Evolutionary conservation across 2,329 filamentous ascomycete species (phyloP).

Genomic region (Pestalotiopsis sp.): DNA sequence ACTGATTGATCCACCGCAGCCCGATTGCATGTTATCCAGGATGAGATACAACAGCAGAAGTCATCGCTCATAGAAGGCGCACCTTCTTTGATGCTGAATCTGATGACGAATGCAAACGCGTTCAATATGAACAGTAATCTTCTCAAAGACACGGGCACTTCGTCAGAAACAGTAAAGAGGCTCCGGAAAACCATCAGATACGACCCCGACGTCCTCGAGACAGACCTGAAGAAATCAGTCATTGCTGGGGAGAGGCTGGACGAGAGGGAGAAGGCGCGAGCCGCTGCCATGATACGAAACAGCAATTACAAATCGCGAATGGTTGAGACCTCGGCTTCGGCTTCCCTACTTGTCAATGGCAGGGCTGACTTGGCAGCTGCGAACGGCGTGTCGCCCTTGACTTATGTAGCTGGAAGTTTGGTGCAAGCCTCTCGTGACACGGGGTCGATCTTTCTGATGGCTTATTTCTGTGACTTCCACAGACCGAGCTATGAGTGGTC

Average conservation of each 20-base stretch:
- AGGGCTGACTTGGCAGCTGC: constrained; percentile 14
- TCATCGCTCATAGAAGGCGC: background rate
- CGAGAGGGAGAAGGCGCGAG: constrained; percentile 11
- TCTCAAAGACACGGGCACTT: background rate
- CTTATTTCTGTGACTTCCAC: constrained; percentile 19
- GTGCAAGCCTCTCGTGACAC: constrained; percentile 5
- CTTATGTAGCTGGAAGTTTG: constrained; percentile 15
- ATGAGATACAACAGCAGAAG: too few relatives aligned
- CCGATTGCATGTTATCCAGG: too few relatives aligned
- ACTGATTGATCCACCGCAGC: too few relatives aligned
- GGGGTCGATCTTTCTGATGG: constrained; percentile 14
- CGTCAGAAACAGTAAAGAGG: background rate
- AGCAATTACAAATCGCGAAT: constrained; percentile 11
- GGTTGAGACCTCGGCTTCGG: constrained; percentile 9
- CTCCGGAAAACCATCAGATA: background rate
- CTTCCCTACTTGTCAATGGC: constrained; percentile 15
- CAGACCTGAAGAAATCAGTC: background rate
- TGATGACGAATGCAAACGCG: background rate
- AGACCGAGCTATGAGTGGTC: constrained; percentile 3
- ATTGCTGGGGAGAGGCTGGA: background rate
- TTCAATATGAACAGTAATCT: background rate
- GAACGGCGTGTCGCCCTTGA: constrained; percentile 16
- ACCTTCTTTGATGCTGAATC: background rate
- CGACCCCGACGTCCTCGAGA: background rate
- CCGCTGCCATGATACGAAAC: constrained; percentile 13